A percentile compares a stretch with the other conserved stretches of the same genome.
phyloP scores from a whole-genome alignment of 108 stramenopile genomes.

The Nitzschia putrida region DNA sequence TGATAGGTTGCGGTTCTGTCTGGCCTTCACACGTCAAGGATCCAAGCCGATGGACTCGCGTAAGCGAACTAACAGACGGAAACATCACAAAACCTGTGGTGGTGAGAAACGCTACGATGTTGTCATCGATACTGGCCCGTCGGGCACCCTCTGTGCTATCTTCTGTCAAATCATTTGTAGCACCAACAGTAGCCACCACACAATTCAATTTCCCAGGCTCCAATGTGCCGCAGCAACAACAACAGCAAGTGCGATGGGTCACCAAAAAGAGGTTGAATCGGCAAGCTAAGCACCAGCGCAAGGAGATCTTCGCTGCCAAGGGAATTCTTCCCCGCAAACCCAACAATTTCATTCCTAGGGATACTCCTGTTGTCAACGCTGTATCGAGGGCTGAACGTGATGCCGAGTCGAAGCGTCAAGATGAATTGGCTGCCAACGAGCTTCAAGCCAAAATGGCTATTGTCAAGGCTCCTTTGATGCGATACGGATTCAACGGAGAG shows the following conservation, averaged over 20 bases:
- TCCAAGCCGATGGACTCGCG: no score
- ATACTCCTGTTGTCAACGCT: slow-evolving; percentile 73
- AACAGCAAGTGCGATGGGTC: slow-evolving; percentile 47
- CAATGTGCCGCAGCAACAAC: slow-evolving; percentile 4
- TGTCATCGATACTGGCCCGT: slow-evolving; percentile 19
- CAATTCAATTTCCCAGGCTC: not conserved
- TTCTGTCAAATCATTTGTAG: slow-evolving; percentile 2
- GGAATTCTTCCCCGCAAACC: slow-evolving; percentile 51
- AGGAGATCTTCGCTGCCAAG: slow-evolving; percentile 38
- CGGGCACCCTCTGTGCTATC: slow-evolving; percentile 2
- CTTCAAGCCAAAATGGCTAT: slow-evolving; percentile 60
- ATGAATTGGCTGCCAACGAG: slow-evolving; percentile 52
- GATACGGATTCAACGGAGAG: slow-evolving; percentile 34
- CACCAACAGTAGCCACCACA: not conserved
- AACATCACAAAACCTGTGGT: not conserved
- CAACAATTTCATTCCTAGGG: slow-evolving; percentile 67
- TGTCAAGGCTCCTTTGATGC: slow-evolving; percentile 32
- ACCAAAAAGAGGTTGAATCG: slow-evolving; percentile 42
- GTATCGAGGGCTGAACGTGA: slow-evolving; percentile 60
- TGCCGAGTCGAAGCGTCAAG: slow-evolving; percentile 53
- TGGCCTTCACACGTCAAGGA: no score
- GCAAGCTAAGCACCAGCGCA: slow-evolving; percentile 33
- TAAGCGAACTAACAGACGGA: no score
- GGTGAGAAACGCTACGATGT: slow-evolving; percentile 12
- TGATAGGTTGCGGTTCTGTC: no score